phyloP scores from a whole-genome alignment of 768 basidiomycete species.

The Boletus sp. region DNA sequence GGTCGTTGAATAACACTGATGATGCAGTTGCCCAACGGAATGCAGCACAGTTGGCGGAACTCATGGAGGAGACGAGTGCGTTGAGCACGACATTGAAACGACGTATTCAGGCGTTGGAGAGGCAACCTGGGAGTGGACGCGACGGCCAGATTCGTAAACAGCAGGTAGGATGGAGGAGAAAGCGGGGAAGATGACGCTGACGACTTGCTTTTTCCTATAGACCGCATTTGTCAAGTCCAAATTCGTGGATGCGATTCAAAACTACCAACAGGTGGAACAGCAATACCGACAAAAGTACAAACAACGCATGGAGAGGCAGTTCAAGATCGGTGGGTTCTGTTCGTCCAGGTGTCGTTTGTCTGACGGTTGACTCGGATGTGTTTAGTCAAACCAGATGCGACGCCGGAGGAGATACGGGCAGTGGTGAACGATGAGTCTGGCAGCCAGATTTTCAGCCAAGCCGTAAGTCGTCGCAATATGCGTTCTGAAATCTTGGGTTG shows the following conservation, averaged over 20 bases:
- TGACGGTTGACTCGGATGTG: not conserved
- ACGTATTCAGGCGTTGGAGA: conserved; percentile 69
- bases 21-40: conserved; percentile 62
- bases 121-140: conserved; percentile 58
- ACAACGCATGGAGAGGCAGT: conserved; percentile 81
- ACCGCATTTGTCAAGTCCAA: conserved; percentile 66
- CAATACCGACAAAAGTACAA: conserved; percentile 77
- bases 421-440: conserved; percentile 85
- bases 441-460: conserved; percentile 88
- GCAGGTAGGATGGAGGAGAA: conserved; percentile 48
- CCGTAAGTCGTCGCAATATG: conserved; percentile 43
- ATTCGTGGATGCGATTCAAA: conserved; percentile 84
- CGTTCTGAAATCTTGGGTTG: not conserved
- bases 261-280: conserved; percentile 80
- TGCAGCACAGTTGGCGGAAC: conserved; percentile 62
- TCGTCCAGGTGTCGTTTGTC: not conserved
- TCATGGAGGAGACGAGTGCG: conserved; percentile 70
- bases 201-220: conserved; percentile 39
- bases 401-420: conserved; percentile 81
- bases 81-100: conserved; percentile 68
- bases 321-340: conserved; percentile 67
- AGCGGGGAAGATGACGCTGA: conserved; percentile 12
- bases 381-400: conserved; percentile 88
- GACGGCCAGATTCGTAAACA: conserved; percentile 76
- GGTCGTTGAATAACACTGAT: conserved; percentile 74